These are phyloP conservation scores for Cladosporium colombiae DNA, from an alignment of 2,329 filamentous ascomycete species.

Conservation along the genomic window DNA sequence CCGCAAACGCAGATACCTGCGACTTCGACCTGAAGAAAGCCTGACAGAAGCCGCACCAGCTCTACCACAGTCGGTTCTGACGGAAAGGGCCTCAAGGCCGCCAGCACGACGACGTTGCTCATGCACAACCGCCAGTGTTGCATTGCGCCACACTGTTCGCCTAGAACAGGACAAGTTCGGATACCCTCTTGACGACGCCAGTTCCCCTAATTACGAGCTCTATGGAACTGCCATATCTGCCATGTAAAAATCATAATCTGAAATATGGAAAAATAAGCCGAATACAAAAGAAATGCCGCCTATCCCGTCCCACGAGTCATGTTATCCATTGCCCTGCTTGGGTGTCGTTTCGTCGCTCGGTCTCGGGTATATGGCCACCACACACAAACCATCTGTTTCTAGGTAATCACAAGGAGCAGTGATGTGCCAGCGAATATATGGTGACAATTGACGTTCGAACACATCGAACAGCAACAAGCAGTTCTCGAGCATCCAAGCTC, in stretches of 20 bases:
- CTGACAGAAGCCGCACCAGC: not conserved
- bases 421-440: not conserved
- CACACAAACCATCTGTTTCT: too few species aligned
- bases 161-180: not conserved
- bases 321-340: not conserved
- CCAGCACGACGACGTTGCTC: not conserved
- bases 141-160: not conserved
- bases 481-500: not conserved
- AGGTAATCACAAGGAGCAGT: not conserved
- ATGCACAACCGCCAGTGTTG: not conserved
- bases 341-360: not conserved
- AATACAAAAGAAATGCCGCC: not conserved
- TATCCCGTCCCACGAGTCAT: not conserved
- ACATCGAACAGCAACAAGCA: not conserved
- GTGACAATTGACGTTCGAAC: not conserved
- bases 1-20: not conserved
- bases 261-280: not conserved
- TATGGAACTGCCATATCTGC: not conserved
- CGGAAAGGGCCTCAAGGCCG: not conserved
- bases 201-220: not conserved
- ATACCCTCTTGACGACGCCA: not conserved
- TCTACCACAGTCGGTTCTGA: not conserved
- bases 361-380: not conserved
- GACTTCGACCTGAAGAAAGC: not conserved
- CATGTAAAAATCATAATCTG: not conserved